These are phyloP conservation scores for Santalum album DNA, from an alignment of 164 flowering plant species.

Conservation along the genomic window DNA sequence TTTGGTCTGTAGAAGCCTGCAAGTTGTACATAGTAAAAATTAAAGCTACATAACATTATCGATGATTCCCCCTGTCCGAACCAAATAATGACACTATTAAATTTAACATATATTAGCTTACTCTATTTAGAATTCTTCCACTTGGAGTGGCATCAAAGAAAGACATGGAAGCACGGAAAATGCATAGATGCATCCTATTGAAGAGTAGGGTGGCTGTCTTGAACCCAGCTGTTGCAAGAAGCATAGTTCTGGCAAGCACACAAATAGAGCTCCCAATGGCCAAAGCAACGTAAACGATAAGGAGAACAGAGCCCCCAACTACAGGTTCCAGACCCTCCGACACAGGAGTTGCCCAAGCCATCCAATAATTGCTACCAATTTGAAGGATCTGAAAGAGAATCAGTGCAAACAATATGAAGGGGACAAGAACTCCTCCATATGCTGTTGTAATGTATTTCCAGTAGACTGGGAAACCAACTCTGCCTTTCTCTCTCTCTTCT, in stretches of 20 bases:
- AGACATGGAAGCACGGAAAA: constrained; percentile 93
- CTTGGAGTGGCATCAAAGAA: constrained; percentile 96
- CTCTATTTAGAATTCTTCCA: constrained; percentile 81
- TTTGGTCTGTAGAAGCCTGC: constrained; percentile 95
- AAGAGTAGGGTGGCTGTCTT: constrained; percentile 72
- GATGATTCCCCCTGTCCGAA: no score
- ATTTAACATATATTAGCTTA: constrained; percentile 20
- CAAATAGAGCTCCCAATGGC: constrained; percentile 64
- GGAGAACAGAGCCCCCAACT: constrained; percentile 32
- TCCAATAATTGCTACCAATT: constrained; percentile 94
- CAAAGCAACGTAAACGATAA: constrained; percentile 58
- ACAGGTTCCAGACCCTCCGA: constrained; percentile 42
- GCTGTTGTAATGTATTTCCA: constrained; percentile 71
- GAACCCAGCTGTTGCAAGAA: constrained; percentile 53
- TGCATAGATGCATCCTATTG: constrained; percentile 64
- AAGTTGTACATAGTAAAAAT: not conserved
- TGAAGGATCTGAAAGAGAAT: constrained; percentile 62
- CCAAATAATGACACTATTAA: not conserved
- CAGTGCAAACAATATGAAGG: constrained; percentile 53
- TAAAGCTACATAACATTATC: no score
- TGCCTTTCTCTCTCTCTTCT: constrained; percentile 94
- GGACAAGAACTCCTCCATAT: constrained; percentile 71
- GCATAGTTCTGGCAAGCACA: constrained; percentile 40
- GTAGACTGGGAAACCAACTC: constrained; percentile 66
- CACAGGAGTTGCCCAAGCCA: constrained; percentile 86